These are phyloP conservation scores for Acacia pycnantha DNA, from an alignment of 331 rosid genomes.

Conservation along the genomic window DNA sequence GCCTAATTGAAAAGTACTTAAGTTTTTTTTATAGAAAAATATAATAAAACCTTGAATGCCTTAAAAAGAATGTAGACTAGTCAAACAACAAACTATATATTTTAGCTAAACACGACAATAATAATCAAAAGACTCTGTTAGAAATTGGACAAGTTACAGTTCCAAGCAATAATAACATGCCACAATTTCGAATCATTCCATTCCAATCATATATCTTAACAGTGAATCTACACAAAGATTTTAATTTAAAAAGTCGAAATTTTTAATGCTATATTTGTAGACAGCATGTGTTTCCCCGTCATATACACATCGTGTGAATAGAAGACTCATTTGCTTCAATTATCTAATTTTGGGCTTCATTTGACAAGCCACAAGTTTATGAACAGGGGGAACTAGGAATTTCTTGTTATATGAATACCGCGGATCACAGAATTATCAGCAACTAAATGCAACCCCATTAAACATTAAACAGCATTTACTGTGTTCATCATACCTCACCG, in stretches of 20 bases:
- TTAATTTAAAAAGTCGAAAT: conserved; percentile 3
- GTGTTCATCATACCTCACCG: conserved; percentile 61
- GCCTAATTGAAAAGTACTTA: not conserved
- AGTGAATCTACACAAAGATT: conserved; percentile 6
- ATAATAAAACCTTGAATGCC: not conserved
- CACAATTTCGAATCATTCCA: conserved; percentile 3
- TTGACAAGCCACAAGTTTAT: not conserved
- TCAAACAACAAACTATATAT: not conserved
- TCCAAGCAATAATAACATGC: conserved; percentile 19
- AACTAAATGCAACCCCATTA: not conserved
- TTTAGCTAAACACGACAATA: not conserved
- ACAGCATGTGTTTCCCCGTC: not conserved
- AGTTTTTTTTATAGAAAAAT: not conserved
- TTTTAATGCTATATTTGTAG: not conserved
- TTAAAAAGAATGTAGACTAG: not conserved
- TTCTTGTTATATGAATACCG: not conserved
- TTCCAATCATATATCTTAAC: not conserved
- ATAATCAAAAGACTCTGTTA: not conserved
- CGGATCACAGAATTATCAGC: not conserved
- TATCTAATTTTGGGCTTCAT: not conserved
- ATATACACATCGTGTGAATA: not conserved
- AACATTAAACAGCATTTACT: not conserved
- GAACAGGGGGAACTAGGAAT: not conserved
- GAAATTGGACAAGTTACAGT: conserved; percentile 8
- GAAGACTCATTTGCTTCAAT: not conserved